Base-by-base conservation (phyloP, 1,139 yeast species). In the Zhuliangozyma parablackwelliae region DNA sequence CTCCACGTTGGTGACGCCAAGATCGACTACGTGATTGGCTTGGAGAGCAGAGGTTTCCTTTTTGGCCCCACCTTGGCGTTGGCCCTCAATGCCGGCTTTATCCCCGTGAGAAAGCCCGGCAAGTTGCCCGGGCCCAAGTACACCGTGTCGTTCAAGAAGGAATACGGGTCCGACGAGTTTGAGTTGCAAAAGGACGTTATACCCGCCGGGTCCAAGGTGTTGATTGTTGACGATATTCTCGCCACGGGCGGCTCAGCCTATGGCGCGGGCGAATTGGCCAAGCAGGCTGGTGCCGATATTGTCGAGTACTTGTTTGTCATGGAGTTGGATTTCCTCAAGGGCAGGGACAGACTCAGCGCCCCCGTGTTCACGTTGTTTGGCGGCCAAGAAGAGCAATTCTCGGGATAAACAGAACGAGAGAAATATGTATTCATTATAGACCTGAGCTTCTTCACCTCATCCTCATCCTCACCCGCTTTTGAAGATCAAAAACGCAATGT, bases 181-280 rank as follows among this genome's bases (percentile, higher is more conserved):
- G 96, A 89, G 63, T 80, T 94, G 61, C 98, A 94, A 68, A 69
- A 75, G 47, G 94, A 78, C 41, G 80, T 92, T 31, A 80, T 92
- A 49, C 85, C 89, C 48, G 73, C 73, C 43, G 95, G 92, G 29
- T 75, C 95, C 37, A 84, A 73, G 42, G 94, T 92, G 27, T 71
- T 92, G 32, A 75, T 92, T 48, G 95, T 92, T 27, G 98, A 92
- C 60, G 99, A 92, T 58, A 89, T 92, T 53, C 84, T 94, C 61
- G 98, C 98, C 34, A 92, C 98, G 31, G 98, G 97, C 49, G 98
- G 98, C 31, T 83, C 95, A 56, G 98, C 98, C 16, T 69, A 65
- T 43, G 97, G 95, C 43, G 98, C 97, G 31, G 97, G 96, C 41
- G 83, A 86, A 53, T 75, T 94, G 49, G 85, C 88, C 37, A 63